phyloP scores from a whole-genome alignment of 1,139 yeast genomes.

The Hanseniaspora gamundiae region DNA sequence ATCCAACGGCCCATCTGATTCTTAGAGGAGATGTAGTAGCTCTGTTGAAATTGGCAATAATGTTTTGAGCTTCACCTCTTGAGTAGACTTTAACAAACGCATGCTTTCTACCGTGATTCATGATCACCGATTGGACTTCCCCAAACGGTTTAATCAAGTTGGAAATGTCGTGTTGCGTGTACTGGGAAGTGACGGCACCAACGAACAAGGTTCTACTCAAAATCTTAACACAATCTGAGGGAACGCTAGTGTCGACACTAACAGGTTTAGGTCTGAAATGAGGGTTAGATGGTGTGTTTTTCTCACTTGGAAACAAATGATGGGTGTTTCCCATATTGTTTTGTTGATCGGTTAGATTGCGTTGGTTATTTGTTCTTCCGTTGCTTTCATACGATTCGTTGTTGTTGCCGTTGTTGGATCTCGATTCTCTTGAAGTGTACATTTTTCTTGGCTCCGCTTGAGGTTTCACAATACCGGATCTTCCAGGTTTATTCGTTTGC shows the following conservation, averaged over 20 bases:
- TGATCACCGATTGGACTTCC: conserved; percentile 84
- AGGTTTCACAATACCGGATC: not conserved
- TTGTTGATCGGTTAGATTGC: conserved; percentile 12
- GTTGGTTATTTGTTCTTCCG: conserved; percentile 10
- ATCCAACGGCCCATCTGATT: conserved; percentile 98
- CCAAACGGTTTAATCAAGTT: conserved; percentile 72
- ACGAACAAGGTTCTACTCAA: conserved; percentile 81
- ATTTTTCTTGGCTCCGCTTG: not conserved
- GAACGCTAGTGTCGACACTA: conserved; percentile 56
- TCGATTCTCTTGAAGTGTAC: not conserved
- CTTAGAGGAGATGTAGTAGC: conserved; percentile 50
- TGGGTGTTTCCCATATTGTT: conserved; percentile 21
- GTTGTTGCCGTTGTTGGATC: not conserved
- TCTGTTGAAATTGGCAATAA: conserved; percentile 43
- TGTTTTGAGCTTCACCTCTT: conserved; percentile 84
- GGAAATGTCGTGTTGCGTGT: conserved; percentile 64
- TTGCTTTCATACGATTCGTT: conserved; percentile 10
- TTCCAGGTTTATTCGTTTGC: not conserved
- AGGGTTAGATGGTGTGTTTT: conserved; percentile 55
- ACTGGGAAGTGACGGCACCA: conserved; percentile 81
- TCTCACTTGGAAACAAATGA: conserved; percentile 36
- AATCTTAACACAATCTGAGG: conserved; percentile 73
- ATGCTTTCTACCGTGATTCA: conserved; percentile 82
- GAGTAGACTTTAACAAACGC: conserved; percentile 95
- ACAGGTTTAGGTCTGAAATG: conserved; percentile 65